Evolutionary conservation across 208 protist genomes (phyloP), one percentile per base, ranked within the genome.

Genomic region (Tritrichomonas musculus): DNA sequence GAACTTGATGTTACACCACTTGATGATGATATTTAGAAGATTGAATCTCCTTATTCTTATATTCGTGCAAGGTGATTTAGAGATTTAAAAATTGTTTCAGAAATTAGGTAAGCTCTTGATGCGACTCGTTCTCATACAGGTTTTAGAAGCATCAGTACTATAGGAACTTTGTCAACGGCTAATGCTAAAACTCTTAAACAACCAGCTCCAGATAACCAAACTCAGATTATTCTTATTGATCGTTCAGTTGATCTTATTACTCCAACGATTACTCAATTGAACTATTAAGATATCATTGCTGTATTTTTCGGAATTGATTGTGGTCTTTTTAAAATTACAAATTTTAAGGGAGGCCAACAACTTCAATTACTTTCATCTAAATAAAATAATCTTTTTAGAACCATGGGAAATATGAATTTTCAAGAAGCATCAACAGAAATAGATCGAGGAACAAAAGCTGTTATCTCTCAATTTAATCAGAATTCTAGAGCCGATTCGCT

Each of bases 291-390:
- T 11, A 17, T 88, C 0, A 88, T 88, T 57, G 77, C 77, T 20
- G 77, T 57, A 88, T 88, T 53, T 39, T 57, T 88, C 47, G 77
- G 77, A 55, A 88, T 88, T 39, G 47, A 88, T 47, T 88, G 77
- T 49, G 77, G 77, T 20, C 0, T 88, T 0, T 20, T 57, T 39
- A 27, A 9, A 39, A 13, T 88, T 4, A 39, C 8, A 55, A 47
- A 44, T 17, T 41, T 57, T 8, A 33, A 3, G 5, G 64, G 64
- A 8, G 14, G 13, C 27, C 33, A 53, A 33, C 44, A 88, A n/a
- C 47, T 88, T 39, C 25, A 53, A 11, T 11, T 88, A 3, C 77
- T 88, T 57, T 88, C 77, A 39, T 88, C 77, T 60, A 0, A 25
- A 39, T 20, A 47, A 3, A 47, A 88, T 36, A 13, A 44, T 22